Conservation (phyloP, 2,329 filamentous ascomycete genomes). For the Chalaropsis ovoidea region DNA sequence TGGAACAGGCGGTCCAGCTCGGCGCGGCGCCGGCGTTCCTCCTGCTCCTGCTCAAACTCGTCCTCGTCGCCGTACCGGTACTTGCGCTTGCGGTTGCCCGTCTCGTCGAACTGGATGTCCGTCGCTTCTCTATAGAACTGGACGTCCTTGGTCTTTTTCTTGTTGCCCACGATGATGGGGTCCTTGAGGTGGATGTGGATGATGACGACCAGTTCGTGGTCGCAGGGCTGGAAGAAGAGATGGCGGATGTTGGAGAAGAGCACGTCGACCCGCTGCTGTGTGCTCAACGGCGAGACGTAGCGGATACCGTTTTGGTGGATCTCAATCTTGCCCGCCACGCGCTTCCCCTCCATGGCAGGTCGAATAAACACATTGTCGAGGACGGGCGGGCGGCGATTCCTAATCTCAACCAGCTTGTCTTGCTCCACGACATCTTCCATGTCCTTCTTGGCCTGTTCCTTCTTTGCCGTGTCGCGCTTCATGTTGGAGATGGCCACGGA, state of each 20-base stretch:
- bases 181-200: slow-evolving; percentile 98
- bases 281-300: slow-evolving; percentile 72
- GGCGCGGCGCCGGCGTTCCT: slow-evolving; percentile 82
- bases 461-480: slow-evolving; percentile 83
- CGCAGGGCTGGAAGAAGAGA: slow-evolving; percentile 95
- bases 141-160: slow-evolving; percentile 96
- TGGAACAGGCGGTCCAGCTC: slow-evolving; percentile 94
- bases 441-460: slow-evolving; percentile 97
- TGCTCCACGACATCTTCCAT: slow-evolving; percentile 99
- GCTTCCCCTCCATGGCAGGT: slow-evolving; percentile 91
- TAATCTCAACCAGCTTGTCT: slow-evolving; percentile 89
- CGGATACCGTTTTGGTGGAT: slow-evolving; percentile 99
- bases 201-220: slow-evolving; percentile 91
- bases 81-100: slow-evolving; percentile 93
- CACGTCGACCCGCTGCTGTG: slow-evolving; percentile 78
- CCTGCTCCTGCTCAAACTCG: slow-evolving; percentile 96
- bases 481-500: slow-evolving; percentile 89
- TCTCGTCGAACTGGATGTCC: slow-evolving; percentile 97
- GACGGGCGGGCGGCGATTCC: slow-evolving; percentile 82
- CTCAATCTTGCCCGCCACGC: slow-evolving; percentile 88
- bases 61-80: slow-evolving; percentile 97
- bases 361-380: slow-evolving; percentile 93
- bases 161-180: slow-evolving; percentile 93
- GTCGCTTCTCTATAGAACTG: slow-evolving; percentile 98
- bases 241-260: slow-evolving; percentile 98